A percentile compares a stretch with the other conserved stretches of the same genome.
These are phyloP conservation scores for Pneumocystis carinii DNA, from an alignment of 1,139 yeast genomes.

Conservation along the genomic window DNA sequence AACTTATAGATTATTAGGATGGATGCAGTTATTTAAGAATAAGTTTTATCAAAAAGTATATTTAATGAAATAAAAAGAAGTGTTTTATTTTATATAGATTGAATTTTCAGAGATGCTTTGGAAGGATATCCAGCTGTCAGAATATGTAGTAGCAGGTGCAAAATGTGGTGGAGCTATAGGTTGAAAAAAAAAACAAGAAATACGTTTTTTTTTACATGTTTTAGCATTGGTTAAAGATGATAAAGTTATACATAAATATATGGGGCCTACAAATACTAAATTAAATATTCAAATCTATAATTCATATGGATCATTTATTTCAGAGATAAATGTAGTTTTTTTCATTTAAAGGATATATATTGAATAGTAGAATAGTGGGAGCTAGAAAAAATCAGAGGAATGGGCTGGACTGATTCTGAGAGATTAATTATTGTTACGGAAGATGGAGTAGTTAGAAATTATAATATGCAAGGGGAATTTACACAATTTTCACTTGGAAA, in stretches of 20 bases:
- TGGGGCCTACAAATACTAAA: conserved; percentile 17
- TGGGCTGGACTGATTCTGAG: conserved; percentile 43
- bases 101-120: conserved; percentile 22
- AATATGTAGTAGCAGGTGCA: conserved; percentile 28
- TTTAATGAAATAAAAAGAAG: background rate
- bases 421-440: conserved; percentile 47
- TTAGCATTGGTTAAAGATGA: conserved; percentile 18
- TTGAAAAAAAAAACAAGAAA: conserved; percentile 16
- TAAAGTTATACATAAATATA: conserved; percentile 17
- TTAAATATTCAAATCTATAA: conserved; percentile 14
- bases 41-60: background rate
- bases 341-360: background rate
- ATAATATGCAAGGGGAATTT: conserved; percentile 58
- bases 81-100: conserved; percentile 17
- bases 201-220: conserved; percentile 1
- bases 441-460: conserved; percentile 48
- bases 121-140: conserved; percentile 19
- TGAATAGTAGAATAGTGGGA: conserved; percentile 23
- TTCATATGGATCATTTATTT: conserved; percentile 10
- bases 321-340: conserved; percentile 31
- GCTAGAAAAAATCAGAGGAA: conserved; percentile 40
- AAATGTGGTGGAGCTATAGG: conserved; percentile 36
- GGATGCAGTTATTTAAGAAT: background rate
- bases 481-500: conserved; percentile 34
- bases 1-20: background rate